Evolutionary conservation across 1,284 basidiomycete genomes (phyloP), one percentile per base, ranked within the genome.

Genomic region (Irpex sp.): DNA sequence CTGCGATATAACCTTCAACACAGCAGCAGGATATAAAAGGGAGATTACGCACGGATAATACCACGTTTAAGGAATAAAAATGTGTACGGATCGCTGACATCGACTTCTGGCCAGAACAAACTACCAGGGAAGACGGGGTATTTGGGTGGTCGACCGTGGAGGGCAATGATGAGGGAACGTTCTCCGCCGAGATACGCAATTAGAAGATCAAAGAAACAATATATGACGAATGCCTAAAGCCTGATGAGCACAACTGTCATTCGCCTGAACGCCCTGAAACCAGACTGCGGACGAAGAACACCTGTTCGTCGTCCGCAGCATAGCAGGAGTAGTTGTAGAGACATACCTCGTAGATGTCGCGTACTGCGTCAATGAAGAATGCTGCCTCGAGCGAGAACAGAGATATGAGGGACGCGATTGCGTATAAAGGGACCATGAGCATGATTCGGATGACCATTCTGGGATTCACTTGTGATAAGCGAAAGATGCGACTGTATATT

Each of bases 401-500:
- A 1, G 97, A 95, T 66, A 98, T 95, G 68, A 97, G 81, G 1
- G 94, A 97, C 0, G 96, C 86, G 21, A 98, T 82, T 1, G 90
- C 94, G 75, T 98, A 98, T 55, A 98, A 80, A 1, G 96, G 95
- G 2, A 98, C 94, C 95, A 98, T 98, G 69, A 98, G 70, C 88
- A 99, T 93, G 72, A 99, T 97, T 63, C 97, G 85, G 49, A 98
- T 86, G 57, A 98, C 96, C 84, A 94, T 93, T 67, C 95, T 93
- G 7, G 43, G 17, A 36, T 53, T 37, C 26, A 50, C 37, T 33
- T 49, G 46, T 19, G 3, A 31, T 31, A 17, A 17, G 19, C 21
- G 33, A 2, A 11, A 26, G 3, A 33, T 6, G 33, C 11, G 17
- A 33, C 53, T 4, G 35, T 1, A 36, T 2, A 36, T 31, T 15